Evolutionary conservation across 352 stramenopile species (phyloP).

Genomic region (Globisporangium middletonii): DNA sequence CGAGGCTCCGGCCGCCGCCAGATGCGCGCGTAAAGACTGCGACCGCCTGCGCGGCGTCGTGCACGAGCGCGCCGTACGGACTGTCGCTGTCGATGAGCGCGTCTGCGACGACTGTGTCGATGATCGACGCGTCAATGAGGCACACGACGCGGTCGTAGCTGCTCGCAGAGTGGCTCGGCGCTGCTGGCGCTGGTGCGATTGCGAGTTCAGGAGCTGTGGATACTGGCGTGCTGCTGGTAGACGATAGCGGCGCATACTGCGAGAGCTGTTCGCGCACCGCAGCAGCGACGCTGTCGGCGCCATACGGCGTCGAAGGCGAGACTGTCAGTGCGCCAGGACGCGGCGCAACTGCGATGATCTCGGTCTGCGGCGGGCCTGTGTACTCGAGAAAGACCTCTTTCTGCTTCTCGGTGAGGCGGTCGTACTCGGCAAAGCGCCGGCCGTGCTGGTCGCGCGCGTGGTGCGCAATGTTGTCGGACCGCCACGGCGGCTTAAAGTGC

Average conservation of each 20-base stretch:
- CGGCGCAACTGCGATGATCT: background rate
- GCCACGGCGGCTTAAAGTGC: constrained; percentile 16
- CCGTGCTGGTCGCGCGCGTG: constrained; percentile 13
- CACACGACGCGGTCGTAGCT: constrained; percentile 5
- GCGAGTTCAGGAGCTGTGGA: no score
- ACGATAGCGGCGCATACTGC: background rate
- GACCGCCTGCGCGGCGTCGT: constrained; percentile 8
- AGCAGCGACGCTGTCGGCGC: background rate
- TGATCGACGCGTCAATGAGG: constrained; percentile 12
- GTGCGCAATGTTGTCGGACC: constrained; percentile 14
- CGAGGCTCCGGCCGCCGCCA: background rate
- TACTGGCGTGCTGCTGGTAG: no score
- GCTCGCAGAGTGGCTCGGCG: background rate
- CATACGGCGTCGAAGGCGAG: no score
- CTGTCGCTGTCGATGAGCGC: constrained; percentile 11
- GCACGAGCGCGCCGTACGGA: constrained; percentile 5
- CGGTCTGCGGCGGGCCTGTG: background rate
- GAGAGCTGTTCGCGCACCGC: background rate
- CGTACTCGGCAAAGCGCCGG: constrained; percentile 11
- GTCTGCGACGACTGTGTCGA: constrained; percentile 11
- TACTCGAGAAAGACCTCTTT: constrained; percentile 13
- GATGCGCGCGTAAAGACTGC: constrained; percentile 4
- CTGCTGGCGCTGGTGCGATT: background rate
- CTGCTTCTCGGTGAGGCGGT: constrained; percentile 13
- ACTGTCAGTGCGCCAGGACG: background rate